Evolutionary conservation across 1,284 basidiomycete genomes (phyloP), one percentile per base, ranked within the genome.

Genomic region (Paramarasmius palmivorus): DNA sequence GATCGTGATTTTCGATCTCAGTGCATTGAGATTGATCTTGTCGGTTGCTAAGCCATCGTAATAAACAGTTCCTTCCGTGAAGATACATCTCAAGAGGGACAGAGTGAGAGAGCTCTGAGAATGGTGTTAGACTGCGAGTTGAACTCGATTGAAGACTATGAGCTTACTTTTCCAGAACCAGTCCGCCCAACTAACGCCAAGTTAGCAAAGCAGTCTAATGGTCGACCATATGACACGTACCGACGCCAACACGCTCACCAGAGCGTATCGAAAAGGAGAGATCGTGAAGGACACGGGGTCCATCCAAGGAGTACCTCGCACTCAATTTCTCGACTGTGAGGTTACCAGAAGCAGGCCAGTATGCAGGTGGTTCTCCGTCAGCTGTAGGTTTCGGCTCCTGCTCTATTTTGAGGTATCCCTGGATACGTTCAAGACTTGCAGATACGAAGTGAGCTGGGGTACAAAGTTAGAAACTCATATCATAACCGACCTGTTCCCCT

Each of bases 261-360:
- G 80, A 75, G 50, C 75, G 77, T 57, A 88, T 74, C 45, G 73
- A 66, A 63, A 88, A 80, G 6, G 77, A 75, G 19, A 88, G 61
- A 45, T 79, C 68, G 50, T 84, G 76, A 19, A 88, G 71, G 0
- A 88, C 82, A 59, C 62, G 75, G 58, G 66, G 83, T 12, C 77
- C 76, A 53, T 72, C 79, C 25, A 49, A 54, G 4, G 83, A 80
- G 59, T 86, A 88, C 26, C 77, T 73, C 26, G 84, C 83, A n/a
- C 76, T 80, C 12, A 86, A 69, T 12, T 77, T 76, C 57, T 90
- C 81, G 0, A 90, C 85, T 3, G 71, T 67, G 36, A 92, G 72
- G 35, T 82, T 75, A 4, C 90, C 90, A 34, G 83, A 87, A 0
- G 86, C 77, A 0, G 90, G 91, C 90, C 91, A 92, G 56, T 88